Evolutionary conservation across 2,329 filamentous ascomycete species (phyloP).

Genomic region (Orbilia blumenaviensis): DNA sequence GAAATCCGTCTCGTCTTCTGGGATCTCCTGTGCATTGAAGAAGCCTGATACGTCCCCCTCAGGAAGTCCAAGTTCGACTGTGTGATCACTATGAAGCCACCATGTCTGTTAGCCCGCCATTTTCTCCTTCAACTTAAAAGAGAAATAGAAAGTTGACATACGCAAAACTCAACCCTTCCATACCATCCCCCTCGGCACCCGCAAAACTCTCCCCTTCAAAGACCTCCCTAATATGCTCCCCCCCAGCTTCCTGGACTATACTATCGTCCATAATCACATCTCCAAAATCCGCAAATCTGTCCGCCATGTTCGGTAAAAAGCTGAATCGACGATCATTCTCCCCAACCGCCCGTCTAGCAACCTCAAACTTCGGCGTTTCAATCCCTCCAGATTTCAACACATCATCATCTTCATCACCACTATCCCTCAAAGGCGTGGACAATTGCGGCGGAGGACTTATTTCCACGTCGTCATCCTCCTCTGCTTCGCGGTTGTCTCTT

Average conservation of each 20-base stretch:
- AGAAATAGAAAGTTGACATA: neutral
- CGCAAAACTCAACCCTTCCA: constrained; percentile 50
- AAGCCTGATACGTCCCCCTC: constrained; percentile 36
- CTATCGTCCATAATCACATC: constrained; percentile 38
- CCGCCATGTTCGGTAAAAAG: constrained; percentile 38
- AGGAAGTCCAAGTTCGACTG: constrained; percentile 6
- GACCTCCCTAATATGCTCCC: neutral
- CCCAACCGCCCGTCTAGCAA: constrained; percentile 36
- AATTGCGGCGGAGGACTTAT: constrained; percentile 39
- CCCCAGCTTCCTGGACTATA: constrained; percentile 20
- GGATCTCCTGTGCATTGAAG: constrained; percentile 31
- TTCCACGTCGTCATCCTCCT: constrained; percentile 37
- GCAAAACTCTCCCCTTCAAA: constrained; percentile 32
- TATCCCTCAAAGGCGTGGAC: constrained; percentile 31
- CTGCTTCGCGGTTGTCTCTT: constrained; percentile 36
- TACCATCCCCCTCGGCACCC: constrained; percentile 14
- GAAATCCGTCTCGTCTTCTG: constrained; percentile 47
- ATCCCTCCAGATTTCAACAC: constrained; percentile 2
- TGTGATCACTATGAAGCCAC: constrained; percentile 16
- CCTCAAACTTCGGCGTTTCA: constrained; percentile 29
- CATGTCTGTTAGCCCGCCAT: neutral
- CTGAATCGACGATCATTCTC: constrained; percentile 39
- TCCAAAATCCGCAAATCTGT: constrained; percentile 41
- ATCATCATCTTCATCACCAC: constrained; percentile 17
- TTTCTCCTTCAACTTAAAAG: neutral